Conservation (phyloP, 495 filamentous ascomycete species). For the Trichoderma virens region DNA sequence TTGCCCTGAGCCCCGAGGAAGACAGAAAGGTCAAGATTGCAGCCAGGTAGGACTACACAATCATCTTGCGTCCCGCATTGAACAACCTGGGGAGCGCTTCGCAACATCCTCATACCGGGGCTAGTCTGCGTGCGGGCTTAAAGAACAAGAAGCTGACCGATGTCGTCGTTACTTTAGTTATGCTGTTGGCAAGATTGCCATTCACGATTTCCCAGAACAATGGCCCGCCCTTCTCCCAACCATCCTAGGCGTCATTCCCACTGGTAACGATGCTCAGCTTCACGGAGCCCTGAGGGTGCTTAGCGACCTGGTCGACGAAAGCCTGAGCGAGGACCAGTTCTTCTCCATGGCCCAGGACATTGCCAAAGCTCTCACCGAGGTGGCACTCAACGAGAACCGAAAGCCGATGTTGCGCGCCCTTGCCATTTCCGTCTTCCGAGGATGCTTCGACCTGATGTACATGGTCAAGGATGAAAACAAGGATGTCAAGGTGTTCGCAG, state of each 20-base stretch:
- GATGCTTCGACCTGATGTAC: slow-evolving; percentile 89
- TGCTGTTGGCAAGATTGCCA: slow-evolving; percentile 93
- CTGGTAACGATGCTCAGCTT: slow-evolving; percentile 64
- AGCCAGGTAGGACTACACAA: slow-evolving; percentile 59
- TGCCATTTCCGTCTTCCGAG: slow-evolving; percentile 79
- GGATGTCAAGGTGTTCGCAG: slow-evolving; percentile 80
- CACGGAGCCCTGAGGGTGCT: slow-evolving; percentile 85
- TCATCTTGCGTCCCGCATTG: no score
- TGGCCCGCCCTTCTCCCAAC: slow-evolving; percentile 82
- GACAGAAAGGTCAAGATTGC: slow-evolving; percentile 79
- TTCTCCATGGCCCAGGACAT: slow-evolving; percentile 78
- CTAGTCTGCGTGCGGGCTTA: neutral
- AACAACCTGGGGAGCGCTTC: no score
- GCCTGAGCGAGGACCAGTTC: slow-evolving; percentile 89
- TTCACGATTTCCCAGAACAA: slow-evolving; percentile 83
- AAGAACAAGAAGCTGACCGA: neutral
- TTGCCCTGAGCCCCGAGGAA: slow-evolving; percentile 66
- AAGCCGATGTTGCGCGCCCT: slow-evolving; percentile 70
- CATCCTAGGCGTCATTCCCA: slow-evolving; percentile 67
- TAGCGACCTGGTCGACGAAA: slow-evolving; percentile 85
- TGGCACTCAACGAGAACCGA: slow-evolving; percentile 65
- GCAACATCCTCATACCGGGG: no score
- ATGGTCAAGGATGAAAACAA: slow-evolving; percentile 84
- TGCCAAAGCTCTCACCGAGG: slow-evolving; percentile 71
- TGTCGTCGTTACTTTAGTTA: slow-evolving; percentile 39